Conservation (phyloP, 2,329 filamentous ascomycete genomes). For the Beauveria sp. region DNA sequence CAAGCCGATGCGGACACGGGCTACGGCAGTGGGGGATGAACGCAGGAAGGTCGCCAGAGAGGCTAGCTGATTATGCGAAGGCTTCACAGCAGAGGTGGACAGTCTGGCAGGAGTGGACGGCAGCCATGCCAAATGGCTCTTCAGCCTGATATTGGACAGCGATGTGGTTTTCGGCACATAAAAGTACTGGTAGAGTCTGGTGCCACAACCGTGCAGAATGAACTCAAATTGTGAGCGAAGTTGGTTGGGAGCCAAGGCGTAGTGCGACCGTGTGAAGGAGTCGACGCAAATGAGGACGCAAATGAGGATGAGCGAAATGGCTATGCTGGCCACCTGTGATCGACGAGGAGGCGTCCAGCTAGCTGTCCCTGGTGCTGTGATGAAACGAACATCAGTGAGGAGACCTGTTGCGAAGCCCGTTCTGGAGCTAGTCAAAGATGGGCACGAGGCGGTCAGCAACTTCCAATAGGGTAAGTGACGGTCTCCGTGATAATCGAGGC, state of each 20-base stretch:
- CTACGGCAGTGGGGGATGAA: neutral
- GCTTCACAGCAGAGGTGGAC: neutral
- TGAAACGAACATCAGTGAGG: neutral
- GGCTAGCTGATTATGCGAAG: neutral
- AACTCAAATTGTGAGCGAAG: neutral
- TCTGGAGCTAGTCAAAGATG: neutral
- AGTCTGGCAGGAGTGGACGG: neutral
- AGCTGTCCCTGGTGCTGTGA: neutral
- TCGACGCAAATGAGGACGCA: neutral
- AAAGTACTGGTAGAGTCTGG: too few species aligned
- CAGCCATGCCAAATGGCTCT: neutral
- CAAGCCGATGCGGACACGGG: conserved; percentile 6
- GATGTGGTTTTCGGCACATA: too few species aligned
- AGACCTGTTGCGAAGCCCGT: neutral
- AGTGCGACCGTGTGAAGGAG: neutral
- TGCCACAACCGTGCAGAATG: neutral
- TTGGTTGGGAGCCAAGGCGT: neutral
- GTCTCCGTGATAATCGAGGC: neutral
- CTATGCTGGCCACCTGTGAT: neutral
- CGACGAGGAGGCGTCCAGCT: neutral
- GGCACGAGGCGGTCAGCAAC: neutral
- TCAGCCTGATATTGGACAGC: neutral
- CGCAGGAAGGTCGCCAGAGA: neutral
- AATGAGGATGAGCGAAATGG: neutral
- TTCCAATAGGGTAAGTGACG: neutral